Percentiles rank a stretch among this genome's conserved stretches.
Conservation (phyloP, 768 basidiomycete genomes). For the Podaxis sp. region DNA sequence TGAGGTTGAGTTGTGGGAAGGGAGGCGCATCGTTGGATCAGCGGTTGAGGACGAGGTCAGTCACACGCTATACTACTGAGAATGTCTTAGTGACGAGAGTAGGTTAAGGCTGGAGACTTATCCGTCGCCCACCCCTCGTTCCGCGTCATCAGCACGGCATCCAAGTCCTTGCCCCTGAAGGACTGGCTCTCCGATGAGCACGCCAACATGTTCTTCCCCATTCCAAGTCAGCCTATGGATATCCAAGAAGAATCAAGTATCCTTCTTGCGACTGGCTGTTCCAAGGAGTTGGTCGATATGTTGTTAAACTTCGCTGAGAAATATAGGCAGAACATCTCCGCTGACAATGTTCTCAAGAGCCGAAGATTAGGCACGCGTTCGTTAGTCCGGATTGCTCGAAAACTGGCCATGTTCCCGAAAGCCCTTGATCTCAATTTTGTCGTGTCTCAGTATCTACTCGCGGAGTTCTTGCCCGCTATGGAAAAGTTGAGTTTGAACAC, state of each 20-base stretch:
- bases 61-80: background rate
- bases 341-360: slow-evolving; percentile 58
- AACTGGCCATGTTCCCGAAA: slow-evolving; percentile 44
- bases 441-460: slow-evolving; percentile 48
- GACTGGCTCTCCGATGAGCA: slow-evolving; percentile 70
- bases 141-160: slow-evolving; percentile 59
- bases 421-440: slow-evolving; percentile 46
- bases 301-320: slow-evolving; percentile 55
- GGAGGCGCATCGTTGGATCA: slow-evolving; percentile 54
- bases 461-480: slow-evolving; percentile 59
- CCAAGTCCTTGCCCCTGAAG: slow-evolving; percentile 61
- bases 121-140: slow-evolving; percentile 56
- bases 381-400: slow-evolving; percentile 51
- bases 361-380: slow-evolving; percentile 62
- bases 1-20: slow-evolving; percentile 65
- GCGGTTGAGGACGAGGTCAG: slow-evolving; percentile 44
- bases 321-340: slow-evolving; percentile 53
- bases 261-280: slow-evolving; percentile 51
- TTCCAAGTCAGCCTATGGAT: slow-evolving; percentile 62
- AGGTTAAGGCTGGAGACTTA: slow-evolving; percentile 37
- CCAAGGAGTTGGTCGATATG: slow-evolving; percentile 29
- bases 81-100: background rate
- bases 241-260: slow-evolving; percentile 45
- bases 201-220: slow-evolving; percentile 67
- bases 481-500: slow-evolving; percentile 54